Conservation (phyloP, 75 land plant species). For the Chamaecyparis obtusa region DNA sequence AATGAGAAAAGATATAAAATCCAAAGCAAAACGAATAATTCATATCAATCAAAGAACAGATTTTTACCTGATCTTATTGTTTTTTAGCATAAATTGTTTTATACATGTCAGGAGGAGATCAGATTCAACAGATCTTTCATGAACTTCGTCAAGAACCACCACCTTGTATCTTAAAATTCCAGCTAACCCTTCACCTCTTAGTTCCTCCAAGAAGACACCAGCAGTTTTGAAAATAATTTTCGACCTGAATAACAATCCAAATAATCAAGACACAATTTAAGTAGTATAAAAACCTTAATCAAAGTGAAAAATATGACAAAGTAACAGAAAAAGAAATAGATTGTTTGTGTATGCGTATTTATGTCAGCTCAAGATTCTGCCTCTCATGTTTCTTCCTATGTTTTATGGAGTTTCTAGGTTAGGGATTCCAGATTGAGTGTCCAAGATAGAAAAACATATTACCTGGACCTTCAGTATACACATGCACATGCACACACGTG, state of each 20-base stretch:
- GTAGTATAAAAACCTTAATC: background rate
- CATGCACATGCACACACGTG: too few relatives aligned
- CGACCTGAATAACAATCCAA: slow-evolving; percentile 45
- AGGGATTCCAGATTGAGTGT: too few relatives aligned
- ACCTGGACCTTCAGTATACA: too few relatives aligned
- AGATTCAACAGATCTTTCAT: slow-evolving; percentile 93
- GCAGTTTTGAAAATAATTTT: slow-evolving; percentile 87
- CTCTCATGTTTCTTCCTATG: too few relatives aligned
- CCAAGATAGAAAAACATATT: too few relatives aligned
- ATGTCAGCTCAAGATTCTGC: too few relatives aligned
- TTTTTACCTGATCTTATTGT: slow-evolving; percentile 64
- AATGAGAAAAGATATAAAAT: background rate
- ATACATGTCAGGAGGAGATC: slow-evolving; percentile 86
- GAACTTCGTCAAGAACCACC: slow-evolving; percentile 92
- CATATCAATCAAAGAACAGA: background rate
- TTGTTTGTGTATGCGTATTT: too few relatives aligned
- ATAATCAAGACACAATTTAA: background rate
- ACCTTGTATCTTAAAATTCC: slow-evolving; percentile 75
- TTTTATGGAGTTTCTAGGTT: too few relatives aligned
- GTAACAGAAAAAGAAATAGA: too few relatives aligned
- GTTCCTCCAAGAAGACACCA: slow-evolving; percentile 84
- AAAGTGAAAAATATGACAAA: background rate
- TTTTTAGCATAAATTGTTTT: slow-evolving; percentile 72
- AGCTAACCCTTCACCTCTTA: slow-evolving; percentile 62
- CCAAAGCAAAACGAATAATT: background rate